Percentiles rank a stretch among this genome's conserved stretches.
Conservation (phyloP, 148 eudicot species). For the Rhododendron kiyosumense region DNA sequence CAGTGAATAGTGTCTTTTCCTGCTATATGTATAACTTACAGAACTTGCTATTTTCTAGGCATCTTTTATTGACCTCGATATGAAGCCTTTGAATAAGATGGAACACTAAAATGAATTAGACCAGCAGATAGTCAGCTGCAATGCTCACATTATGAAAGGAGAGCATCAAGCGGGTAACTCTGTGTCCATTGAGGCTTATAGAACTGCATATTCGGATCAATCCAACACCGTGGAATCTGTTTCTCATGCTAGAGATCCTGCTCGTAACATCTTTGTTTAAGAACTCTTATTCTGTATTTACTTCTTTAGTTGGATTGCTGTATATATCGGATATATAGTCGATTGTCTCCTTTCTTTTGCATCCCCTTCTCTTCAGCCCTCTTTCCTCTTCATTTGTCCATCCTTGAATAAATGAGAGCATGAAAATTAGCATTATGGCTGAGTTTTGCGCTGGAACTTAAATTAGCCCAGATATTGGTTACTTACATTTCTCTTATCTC, state of each 20-base stretch:
- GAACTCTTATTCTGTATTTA: no score
- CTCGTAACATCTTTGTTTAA: neutral
- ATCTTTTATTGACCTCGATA: slow-evolving; percentile 82
- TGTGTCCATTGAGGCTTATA: slow-evolving; percentile 17
- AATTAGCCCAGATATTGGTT: neutral
- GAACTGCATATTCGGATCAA: slow-evolving; percentile 16
- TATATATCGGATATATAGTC: neutral
- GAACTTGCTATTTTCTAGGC: slow-evolving; percentile 40
- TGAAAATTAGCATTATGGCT: neutral
- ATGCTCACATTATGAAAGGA: no score
- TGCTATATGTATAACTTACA: slow-evolving; percentile 7
- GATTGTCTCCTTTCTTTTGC: neutral
- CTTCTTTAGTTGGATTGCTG: no score
- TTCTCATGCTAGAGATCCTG: slow-evolving; percentile 8
- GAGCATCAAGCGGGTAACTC: no score
- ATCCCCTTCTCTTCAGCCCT: neutral
- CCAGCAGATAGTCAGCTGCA: slow-evolving; percentile 60
- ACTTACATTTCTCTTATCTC: neutral
- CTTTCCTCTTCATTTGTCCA: neutral
- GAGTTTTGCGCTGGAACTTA: neutral
- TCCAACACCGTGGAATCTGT: neutral
- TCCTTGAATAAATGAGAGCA: neutral
- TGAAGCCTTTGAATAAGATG: slow-evolving; percentile 80
- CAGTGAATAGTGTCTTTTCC: neutral
- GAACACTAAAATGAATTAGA: slow-evolving; percentile 75